These are phyloP conservation scores for Hyaloperonospora brassicae DNA, from an alignment of 352 stramenopile genomes.

Conservation along the genomic window DNA sequence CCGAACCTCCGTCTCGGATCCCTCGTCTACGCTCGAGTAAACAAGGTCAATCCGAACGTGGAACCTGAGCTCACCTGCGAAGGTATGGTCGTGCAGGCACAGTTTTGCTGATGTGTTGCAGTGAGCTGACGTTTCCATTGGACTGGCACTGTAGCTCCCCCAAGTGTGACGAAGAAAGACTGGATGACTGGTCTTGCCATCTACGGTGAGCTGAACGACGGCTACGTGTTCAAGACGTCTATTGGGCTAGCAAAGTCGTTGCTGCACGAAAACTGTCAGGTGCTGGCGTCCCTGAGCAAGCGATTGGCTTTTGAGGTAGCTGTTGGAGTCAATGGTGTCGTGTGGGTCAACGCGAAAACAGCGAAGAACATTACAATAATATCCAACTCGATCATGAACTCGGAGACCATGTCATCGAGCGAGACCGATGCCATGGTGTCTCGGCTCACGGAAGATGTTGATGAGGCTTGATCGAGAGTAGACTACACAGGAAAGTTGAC, in stretches of 20 bases:
- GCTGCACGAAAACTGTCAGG: conserved; percentile 59
- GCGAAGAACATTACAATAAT: conserved; percentile 81
- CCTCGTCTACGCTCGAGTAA: conserved; percentile 93
- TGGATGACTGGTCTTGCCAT: conserved; percentile 97
- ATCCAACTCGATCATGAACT: conserved; percentile 84
- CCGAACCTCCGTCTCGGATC: conserved; percentile 88
- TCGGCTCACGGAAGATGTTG: conserved; percentile 50
- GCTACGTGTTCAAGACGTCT: conserved; percentile 86
- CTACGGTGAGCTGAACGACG: conserved; percentile 92
- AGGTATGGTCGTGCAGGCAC: conserved; percentile 31
- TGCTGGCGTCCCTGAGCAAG: conserved; percentile 81
- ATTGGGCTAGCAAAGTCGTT: conserved; percentile 67
- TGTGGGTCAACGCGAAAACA: conserved; percentile 92
- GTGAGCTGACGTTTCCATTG: conserved; percentile 7
- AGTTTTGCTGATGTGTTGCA: conserved; percentile 5
- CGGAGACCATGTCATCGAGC: conserved; percentile 73
- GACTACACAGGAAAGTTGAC: conserved; percentile 10
- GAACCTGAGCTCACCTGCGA: conserved; percentile 94
- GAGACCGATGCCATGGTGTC: conserved; percentile 76
- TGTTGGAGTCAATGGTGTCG: conserved; percentile 91
- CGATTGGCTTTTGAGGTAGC: conserved; percentile 91
- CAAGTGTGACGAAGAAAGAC: conserved; percentile 90
- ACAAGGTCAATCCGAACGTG: conserved; percentile 74
- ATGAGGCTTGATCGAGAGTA: conserved; percentile 32
- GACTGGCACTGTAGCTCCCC: conserved; percentile 41